Percentiles rank a stretch among this genome's conserved stretches.
phyloP scores from a whole-genome alignment of 1,139 yeast species.

The Scheffersomyces segobiensis region DNA sequence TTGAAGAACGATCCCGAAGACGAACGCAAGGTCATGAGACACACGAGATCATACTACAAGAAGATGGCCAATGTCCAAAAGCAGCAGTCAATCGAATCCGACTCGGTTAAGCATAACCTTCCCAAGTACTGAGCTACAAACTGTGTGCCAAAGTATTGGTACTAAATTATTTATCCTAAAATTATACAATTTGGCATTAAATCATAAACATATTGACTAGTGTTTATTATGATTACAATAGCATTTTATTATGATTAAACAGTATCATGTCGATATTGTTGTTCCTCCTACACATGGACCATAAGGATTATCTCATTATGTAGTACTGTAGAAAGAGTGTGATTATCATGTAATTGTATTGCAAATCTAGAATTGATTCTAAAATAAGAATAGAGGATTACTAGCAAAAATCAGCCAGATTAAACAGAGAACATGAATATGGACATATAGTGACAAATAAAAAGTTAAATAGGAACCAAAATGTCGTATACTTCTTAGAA shows the following conservation, averaged over 20 bases:
- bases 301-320: no score
- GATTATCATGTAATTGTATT: no score
- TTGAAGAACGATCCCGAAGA: slow-evolving; percentile 29
- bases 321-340: no score
- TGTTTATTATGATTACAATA: background rate
- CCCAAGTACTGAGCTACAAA: background rate
- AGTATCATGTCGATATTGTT: background rate
- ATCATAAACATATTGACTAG: background rate
- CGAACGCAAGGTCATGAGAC: slow-evolving; percentile 32
- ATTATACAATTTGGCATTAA: background rate
- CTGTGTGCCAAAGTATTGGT: background rate
- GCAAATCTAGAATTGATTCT: no score
- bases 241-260: background rate
- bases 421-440: no score
- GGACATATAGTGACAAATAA: no score
- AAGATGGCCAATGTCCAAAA: slow-evolving; percentile 12
- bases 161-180: background rate
- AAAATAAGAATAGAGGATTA: no score
- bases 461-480: no score
- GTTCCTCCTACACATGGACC: no score
- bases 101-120: background rate
- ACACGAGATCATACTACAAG: slow-evolving; percentile 43
- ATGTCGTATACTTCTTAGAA: no score
- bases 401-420: no score
- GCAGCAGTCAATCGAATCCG: slow-evolving; percentile 1